A percentile compares a stretch with the other conserved stretches of the same genome.
phyloP scores from a whole-genome alignment of 768 basidiomycete genomes.

The Rhizopogon vinicolor region DNA sequence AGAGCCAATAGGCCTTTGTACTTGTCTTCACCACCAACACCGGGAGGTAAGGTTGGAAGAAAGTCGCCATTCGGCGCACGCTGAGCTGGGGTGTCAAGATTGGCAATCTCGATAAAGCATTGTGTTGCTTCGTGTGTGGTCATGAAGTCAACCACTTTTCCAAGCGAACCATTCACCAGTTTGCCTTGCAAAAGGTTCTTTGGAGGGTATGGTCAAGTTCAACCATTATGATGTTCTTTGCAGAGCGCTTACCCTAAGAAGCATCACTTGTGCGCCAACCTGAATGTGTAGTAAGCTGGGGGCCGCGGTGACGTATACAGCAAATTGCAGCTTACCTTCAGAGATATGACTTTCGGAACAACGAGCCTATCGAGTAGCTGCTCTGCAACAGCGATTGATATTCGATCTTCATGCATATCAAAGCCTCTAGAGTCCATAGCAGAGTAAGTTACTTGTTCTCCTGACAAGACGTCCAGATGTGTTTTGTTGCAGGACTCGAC shows the following conservation, averaged over 20 bases:
- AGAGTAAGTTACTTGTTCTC: constrained; percentile 27
- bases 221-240: background rate
- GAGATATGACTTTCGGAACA: constrained; percentile 39
- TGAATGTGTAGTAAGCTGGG: constrained; percentile 14
- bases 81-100: constrained; percentile 14
- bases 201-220: background rate
- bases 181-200: constrained; percentile 28
- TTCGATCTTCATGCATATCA: constrained; percentile 31
- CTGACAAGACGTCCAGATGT: constrained; percentile 18
- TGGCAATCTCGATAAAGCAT: constrained; percentile 23
- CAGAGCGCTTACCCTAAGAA: constrained; percentile 26
- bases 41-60: background rate
- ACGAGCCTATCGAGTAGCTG: constrained; percentile 43
- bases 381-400: constrained; percentile 24
- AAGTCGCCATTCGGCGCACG: constrained; percentile 4
- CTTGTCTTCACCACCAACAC: background rate
- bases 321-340: constrained; percentile 37
- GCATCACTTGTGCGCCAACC: constrained; percentile 80
- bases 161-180: constrained; percentile 88
- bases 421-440: constrained; percentile 43
- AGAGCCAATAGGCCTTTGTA: constrained; percentile 14
- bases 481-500: constrained; percentile 20
- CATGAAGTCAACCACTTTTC: constrained; percentile 50
- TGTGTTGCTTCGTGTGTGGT: constrained; percentile 22
- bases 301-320: background rate